phyloP scores from a whole-genome alignment of 2,329 filamentous ascomycete species.

The Colletotrichum sp. region DNA sequence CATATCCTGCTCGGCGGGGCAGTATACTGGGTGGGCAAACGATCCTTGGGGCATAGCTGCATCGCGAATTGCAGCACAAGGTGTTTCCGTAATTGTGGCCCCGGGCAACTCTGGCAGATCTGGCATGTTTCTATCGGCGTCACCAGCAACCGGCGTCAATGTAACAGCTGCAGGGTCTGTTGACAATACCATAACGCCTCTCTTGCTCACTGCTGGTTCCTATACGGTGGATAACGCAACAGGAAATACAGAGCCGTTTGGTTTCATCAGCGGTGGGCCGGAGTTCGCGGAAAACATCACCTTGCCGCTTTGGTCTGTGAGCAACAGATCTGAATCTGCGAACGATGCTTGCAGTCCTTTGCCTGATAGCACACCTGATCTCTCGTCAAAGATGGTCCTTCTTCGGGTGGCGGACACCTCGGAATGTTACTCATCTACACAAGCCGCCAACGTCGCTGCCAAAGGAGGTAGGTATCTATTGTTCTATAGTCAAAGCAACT shows the following conservation, averaged over 20 bases:
- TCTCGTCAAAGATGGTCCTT: slow-evolving; percentile 44
- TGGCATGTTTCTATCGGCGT: slow-evolving; percentile 25
- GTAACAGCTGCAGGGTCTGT: slow-evolving; percentile 27
- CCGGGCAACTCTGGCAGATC: slow-evolving; percentile 29
- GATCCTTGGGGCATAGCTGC: slow-evolving; percentile 29
- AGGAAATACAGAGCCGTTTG: neutral
- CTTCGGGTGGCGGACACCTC: slow-evolving; percentile 34
- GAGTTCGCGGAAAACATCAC: slow-evolving; percentile 1
- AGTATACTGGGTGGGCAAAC: slow-evolving; percentile 29
- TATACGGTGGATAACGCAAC: neutral
- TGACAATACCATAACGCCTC: slow-evolving; percentile 13
- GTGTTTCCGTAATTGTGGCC: slow-evolving; percentile 30
- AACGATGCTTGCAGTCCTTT: slow-evolving; percentile 30
- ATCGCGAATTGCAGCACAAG: slow-evolving; percentile 30
- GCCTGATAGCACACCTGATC: slow-evolving; percentile 33
- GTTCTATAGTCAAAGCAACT: neutral
- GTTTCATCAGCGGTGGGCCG: neutral
- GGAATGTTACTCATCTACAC: slow-evolving; percentile 37
- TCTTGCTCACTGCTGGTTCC: neutral
- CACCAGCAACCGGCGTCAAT: slow-evolving; percentile 25
- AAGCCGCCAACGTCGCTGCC: slow-evolving; percentile 41
- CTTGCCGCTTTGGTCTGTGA: slow-evolving; percentile 3
- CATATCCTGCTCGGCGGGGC: slow-evolving; percentile 32
- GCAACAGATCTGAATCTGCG: neutral
- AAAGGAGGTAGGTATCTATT: slow-evolving; percentile 42